Evolutionary conservation across 139 green algal genomes (phyloP).

Genomic region (Ulvella scutata): DNA sequence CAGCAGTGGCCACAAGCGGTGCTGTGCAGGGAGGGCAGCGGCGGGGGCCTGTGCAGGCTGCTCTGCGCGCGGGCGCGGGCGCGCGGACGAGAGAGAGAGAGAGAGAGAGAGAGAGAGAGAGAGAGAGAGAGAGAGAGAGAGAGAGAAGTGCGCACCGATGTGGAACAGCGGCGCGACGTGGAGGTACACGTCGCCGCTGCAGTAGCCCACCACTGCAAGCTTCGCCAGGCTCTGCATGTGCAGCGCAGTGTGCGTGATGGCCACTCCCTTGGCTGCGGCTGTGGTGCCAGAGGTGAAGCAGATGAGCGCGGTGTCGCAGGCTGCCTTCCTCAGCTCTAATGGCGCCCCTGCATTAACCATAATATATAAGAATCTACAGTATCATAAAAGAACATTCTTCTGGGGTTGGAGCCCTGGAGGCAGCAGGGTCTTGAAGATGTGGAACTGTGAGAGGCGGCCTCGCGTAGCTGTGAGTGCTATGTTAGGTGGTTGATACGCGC

Average conservation of each 20-base stretch:
- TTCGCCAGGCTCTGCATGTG: slow-evolving; percentile 61
- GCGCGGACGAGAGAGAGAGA: no score
- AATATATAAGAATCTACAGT: no score
- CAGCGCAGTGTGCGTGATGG: slow-evolving; percentile 40
- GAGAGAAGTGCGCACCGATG: slow-evolving; percentile 30
- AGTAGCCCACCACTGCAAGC: slow-evolving; percentile 44
- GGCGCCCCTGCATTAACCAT: not conserved
- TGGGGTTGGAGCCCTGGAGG: not conserved
- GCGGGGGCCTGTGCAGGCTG: no score
- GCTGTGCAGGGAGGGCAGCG: no score
- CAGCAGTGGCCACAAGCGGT: no score
- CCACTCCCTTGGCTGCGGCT: slow-evolving; percentile 37
- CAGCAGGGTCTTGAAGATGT: not conserved
- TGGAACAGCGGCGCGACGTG: slow-evolving; percentile 81
- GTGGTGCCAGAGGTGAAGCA: slow-evolving; percentile 56
- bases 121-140: no score
- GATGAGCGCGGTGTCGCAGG: slow-evolving; percentile 15
- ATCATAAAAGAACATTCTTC: not conserved
- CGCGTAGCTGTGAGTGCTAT: not conserved
- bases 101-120: no score
- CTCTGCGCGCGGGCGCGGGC: no score
- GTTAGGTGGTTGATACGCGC: not conserved
- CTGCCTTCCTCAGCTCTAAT: slow-evolving; percentile 18
- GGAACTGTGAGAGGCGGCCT: not conserved
- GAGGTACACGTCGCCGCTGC: slow-evolving; percentile 54